Evolutionary conservation across 2,329 filamentous ascomycete species (phyloP).

Genomic region (Neonectria sp.): DNA sequence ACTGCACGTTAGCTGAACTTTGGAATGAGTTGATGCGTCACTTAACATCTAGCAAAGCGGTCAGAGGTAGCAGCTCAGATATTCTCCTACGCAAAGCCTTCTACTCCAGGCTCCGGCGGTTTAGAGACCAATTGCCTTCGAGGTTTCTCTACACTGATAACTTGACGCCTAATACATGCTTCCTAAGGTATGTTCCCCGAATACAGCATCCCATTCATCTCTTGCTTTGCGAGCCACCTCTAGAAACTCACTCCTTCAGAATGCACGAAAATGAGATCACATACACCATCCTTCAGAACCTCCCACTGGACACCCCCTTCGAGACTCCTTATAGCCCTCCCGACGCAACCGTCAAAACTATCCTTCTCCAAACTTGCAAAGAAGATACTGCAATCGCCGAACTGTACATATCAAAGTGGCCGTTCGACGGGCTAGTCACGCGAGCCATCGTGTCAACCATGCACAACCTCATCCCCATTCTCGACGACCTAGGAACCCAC

Average conservation of each 20-base stretch:
- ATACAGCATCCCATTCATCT: neutral
- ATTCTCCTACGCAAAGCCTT: neutral
- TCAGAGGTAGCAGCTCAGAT: neutral
- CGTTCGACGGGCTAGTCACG: neutral
- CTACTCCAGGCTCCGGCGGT: neutral
- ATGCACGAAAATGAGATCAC: slow-evolving; percentile 14
- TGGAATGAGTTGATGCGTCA: slow-evolving; percentile 8
- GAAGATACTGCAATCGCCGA: neutral
- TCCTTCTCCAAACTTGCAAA: neutral
- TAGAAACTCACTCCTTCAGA: neutral
- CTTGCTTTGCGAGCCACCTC: neutral
- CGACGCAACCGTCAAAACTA: neutral
- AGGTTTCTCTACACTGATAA: neutral
- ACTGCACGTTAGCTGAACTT: neutral
- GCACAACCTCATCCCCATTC: slow-evolving; percentile 1
- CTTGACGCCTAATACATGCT: slow-evolving; percentile 2
- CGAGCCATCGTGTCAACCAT: neutral
- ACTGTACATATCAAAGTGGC: neutral
- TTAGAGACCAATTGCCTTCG: neutral
- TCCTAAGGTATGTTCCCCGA: slow-evolving; percentile 1
- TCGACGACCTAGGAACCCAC: slow-evolving; percentile 4
- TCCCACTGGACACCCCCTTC: neutral
- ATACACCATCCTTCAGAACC: neutral
- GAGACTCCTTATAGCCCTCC: neutral
- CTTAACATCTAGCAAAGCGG: neutral